A percentile compares a stretch with the other conserved stretches of the same genome.
Evolutionary conservation across 495 filamentous ascomycete species (phyloP).

Genomic region (Xylaria nigripes): DNA sequence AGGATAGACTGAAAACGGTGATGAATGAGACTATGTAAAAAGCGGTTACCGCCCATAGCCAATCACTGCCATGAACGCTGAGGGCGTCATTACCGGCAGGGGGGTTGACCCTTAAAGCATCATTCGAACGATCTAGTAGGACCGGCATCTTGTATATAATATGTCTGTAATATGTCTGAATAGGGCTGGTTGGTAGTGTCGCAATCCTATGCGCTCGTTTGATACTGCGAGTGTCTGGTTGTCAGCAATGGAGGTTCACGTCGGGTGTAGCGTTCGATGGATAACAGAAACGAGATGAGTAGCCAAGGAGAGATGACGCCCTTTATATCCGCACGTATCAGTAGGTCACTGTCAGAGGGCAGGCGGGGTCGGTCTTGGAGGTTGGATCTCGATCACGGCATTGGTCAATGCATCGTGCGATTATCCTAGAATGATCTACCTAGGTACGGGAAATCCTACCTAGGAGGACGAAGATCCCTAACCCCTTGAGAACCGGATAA

Average conservation of each 20-base stretch:
- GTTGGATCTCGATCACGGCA: background rate
- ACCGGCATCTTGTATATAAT: conserved; percentile 24
- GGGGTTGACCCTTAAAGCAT: conserved; percentile 38
- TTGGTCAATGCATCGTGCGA: background rate
- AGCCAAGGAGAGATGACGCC: background rate
- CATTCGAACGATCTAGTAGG: conserved; percentile 30
- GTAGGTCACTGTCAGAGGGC: background rate
- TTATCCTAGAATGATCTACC: background rate
- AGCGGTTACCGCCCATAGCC: conserved; percentile 39
- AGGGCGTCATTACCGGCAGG: conserved; percentile 31
- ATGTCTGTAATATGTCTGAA: background rate
- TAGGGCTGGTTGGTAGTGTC: background rate
- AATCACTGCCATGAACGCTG: conserved; percentile 39
- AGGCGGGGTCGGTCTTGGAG: background rate
- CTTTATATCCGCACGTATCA: conserved; percentile 2
- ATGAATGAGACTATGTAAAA: conserved; percentile 36
- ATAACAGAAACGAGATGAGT: background rate
- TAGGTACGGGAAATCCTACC: background rate
- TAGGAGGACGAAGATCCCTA: background rate
- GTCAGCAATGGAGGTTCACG: background rate
- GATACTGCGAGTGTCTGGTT: background rate
- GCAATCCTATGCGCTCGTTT: background rate
- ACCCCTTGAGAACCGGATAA: background rate
- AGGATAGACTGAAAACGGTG: conserved; percentile 30
- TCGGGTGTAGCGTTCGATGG: background rate